phyloP scores from a whole-genome alignment of 2,329 filamentous ascomycete species.

The Blumeria hordei region DNA sequence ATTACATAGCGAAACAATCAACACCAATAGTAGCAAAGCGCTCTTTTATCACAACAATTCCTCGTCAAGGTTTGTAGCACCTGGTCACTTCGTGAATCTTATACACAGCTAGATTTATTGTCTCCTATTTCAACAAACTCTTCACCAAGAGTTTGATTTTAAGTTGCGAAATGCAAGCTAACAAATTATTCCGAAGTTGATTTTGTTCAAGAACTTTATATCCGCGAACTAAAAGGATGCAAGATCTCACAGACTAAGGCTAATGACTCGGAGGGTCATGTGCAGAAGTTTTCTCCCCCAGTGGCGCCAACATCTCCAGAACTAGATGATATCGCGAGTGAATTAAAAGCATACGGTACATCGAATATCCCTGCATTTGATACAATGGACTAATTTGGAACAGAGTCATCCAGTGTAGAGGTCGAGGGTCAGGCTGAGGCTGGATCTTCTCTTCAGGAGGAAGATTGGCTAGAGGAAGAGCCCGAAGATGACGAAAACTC shows the following conservation, averaged over 20 bases:
- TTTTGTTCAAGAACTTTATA: conserved; percentile 92
- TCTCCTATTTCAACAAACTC: neutral
- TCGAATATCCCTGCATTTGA: neutral
- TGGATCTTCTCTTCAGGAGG: conserved; percentile 20
- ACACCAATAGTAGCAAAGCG: conserved; percentile 12
- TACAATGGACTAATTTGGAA: neutral
- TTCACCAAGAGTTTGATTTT: conserved; percentile 7
- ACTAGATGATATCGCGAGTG: conserved; percentile 76
- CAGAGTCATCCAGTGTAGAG: conserved; percentile 51
- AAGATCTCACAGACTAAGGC: conserved; percentile 68
- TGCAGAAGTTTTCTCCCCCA: conserved; percentile 66
- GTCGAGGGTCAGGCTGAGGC: conserved; percentile 62
- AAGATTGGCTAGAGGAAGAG: conserved; percentile 1
- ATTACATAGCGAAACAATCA: conserved; percentile 14
- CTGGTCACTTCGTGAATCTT: neutral
- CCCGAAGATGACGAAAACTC: conserved; percentile 1
- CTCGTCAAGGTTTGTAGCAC: conserved; percentile 13
- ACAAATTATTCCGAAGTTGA: conserved; percentile 38
- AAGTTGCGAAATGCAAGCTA: no score
- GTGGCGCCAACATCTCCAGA: conserved; percentile 72
- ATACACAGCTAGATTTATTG: neutral
- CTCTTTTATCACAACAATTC: conserved; percentile 15
- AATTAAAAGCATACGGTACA: conserved; percentile 81
- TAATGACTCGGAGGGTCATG: conserved; percentile 68
- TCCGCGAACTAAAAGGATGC: conserved; percentile 88